A percentile compares a stretch with the other conserved stretches of the same genome.
Evolutionary conservation across 306 rosid species (phyloP).

Genomic region (Cicer judaicum): DNA sequence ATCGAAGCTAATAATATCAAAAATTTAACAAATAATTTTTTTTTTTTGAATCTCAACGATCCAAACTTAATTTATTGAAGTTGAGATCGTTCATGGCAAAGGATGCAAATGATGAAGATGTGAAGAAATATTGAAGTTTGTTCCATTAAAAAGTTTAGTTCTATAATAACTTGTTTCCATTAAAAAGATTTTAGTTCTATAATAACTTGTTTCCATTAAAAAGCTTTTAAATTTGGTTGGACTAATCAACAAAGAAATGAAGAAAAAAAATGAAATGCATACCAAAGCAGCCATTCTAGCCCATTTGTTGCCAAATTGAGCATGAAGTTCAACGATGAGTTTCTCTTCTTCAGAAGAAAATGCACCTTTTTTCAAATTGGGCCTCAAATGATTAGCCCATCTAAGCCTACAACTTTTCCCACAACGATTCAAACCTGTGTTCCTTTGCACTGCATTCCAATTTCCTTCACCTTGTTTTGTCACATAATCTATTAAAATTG

Average conservation of each 20-base stretch:
- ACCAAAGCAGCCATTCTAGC: conserved; percentile 97
- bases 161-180: too few relatives aligned
- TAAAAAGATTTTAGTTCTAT: too few relatives aligned
- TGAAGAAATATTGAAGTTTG: not conserved
- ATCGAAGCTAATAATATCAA: not conserved
- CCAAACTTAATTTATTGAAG: too few relatives aligned
- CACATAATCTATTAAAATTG: conserved; percentile 73
- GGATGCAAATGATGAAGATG: too few relatives aligned
- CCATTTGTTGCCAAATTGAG: conserved; percentile 92
- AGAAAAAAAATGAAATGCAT: not conserved
- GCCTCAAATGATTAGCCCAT: conserved; percentile 93
- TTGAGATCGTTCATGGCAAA: too few relatives aligned
- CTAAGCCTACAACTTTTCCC: conserved; percentile 96
- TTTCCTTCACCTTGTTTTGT: conserved; percentile 88
- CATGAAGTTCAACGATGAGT: conserved; percentile 76
- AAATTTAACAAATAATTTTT: not conserved
- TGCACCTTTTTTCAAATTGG: conserved; percentile 81
- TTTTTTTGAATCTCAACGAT: not conserved
- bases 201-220: not conserved
- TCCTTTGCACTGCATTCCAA: conserved; percentile 81
- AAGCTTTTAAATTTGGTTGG: not conserved
- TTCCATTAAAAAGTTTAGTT: too few relatives aligned
- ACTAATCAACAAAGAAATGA: not conserved
- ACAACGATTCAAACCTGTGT: conserved; percentile 75
- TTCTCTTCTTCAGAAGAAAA: conserved; percentile 78